Percentiles rank a stretch among this genome's conserved stretches.
These are phyloP conservation scores for Sclerospora graminicola DNA, from an alignment of 352 stramenopile species.

Conservation along the genomic window DNA sequence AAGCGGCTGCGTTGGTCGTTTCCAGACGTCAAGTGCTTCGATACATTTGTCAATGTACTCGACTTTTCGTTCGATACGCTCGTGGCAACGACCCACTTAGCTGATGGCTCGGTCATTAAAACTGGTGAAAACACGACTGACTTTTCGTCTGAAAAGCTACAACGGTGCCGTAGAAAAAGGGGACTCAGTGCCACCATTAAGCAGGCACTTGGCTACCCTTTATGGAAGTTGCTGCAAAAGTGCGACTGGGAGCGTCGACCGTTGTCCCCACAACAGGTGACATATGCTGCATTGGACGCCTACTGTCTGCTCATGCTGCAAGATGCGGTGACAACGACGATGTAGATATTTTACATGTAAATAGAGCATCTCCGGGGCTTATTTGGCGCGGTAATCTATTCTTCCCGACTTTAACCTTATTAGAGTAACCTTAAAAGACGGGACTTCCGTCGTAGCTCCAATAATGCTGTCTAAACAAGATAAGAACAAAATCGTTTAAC, in stretches of 20 bases:
- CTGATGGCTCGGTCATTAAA: conserved; percentile 13
- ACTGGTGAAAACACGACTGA: not conserved
- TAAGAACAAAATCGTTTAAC: too few relatives aligned
- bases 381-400: too few relatives aligned
- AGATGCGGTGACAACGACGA: conserved; percentile 10
- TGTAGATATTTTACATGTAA: conserved; percentile 3
- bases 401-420: too few relatives aligned
- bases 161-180: conserved; percentile 30
- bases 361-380: too few relatives aligned
- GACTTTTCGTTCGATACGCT: conserved; percentile 45
- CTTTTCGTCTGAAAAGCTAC: conserved; percentile 8
- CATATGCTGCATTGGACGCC: conserved; percentile 67
- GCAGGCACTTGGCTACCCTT: conserved; percentile 39
- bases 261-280: conserved; percentile 40
- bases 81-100: conserved; percentile 16
- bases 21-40: conserved; percentile 51
- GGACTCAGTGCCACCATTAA: conserved; percentile 46
- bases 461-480: too few relatives aligned
- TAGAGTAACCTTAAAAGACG: too few relatives aligned
- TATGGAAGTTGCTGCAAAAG: conserved; percentile 63
- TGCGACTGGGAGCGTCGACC: conserved; percentile 69
- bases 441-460: too few relatives aligned
- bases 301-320: conserved; percentile 76
- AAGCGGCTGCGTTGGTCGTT: conserved; percentile 63
- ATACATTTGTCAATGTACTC: conserved; percentile 48